A percentile compares a stretch with the other conserved stretches of the same genome.
phyloP scores from a whole-genome alignment of 148 eudicot genomes.

The Beta vulgaris region DNA sequence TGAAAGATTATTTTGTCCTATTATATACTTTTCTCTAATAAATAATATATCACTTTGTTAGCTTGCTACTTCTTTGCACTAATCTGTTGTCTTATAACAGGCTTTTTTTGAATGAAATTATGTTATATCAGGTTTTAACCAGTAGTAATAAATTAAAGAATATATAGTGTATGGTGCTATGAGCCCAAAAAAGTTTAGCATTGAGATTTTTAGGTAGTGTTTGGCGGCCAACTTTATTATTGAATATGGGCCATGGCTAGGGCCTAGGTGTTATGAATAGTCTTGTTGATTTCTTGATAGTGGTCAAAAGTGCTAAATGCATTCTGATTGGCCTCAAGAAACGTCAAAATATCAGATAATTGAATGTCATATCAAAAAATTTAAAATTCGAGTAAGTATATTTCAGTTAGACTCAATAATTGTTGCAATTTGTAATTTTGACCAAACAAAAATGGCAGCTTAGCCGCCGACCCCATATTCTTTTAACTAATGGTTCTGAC shows the following conservation, averaged over 20 bases:
- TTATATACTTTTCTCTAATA: too few species aligned
- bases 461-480: conserved; percentile 10
- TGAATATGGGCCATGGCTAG: too few species aligned
- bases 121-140: too few species aligned
- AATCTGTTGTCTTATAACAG: too few species aligned
- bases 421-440: not conserved
- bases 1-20: too few species aligned
- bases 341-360: not conserved
- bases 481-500: not conserved
- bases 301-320: not conserved
- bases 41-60: too few species aligned
- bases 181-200: too few species aligned
- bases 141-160: too few species aligned
- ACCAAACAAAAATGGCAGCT: conserved; percentile 6
- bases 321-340: not conserved
- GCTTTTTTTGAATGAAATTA: too few species aligned
- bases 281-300: not conserved
- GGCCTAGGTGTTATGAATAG: not conserved
- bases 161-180: too few species aligned
- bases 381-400: not conserved
- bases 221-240: too few species aligned
- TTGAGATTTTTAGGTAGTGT: not conserved
- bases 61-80: too few species aligned
- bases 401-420: not conserved
- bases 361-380: not conserved